Evolutionary conservation across 2,329 filamentous ascomycete genomes (phyloP).

Genomic region (Pseudogymnoascus sp.): DNA sequence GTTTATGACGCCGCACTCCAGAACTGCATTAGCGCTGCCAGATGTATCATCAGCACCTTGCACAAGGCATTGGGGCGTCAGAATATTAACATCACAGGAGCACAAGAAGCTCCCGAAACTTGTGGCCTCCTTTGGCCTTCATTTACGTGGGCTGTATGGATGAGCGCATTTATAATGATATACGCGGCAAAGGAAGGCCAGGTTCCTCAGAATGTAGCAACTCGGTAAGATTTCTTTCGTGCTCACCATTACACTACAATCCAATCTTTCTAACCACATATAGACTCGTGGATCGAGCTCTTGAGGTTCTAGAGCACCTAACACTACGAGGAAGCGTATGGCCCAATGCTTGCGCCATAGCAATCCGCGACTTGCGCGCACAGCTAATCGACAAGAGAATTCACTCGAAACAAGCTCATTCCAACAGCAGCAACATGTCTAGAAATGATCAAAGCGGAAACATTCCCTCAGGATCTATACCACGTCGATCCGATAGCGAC

Average conservation of each 20-base stretch:
- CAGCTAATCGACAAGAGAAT: neutral
- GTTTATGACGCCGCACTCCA: slow-evolving; percentile 38
- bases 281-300: slow-evolving; percentile 19
- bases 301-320: slow-evolving; percentile 29
- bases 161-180: slow-evolving; percentile 39
- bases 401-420: neutral
- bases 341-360: slow-evolving; percentile 34
- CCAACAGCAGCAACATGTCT: neutral
- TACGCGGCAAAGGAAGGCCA: slow-evolving; percentile 38
- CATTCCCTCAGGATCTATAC: neutral
- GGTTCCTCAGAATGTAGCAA: slow-evolving; percentile 26
- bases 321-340: slow-evolving; percentile 30
- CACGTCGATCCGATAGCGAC: neutral
- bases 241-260: neutral
- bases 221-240: slow-evolving; percentile 25
- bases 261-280: slow-evolving; percentile 14
- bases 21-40: slow-evolving; percentile 39
- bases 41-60: slow-evolving; percentile 34
- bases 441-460: neutral
- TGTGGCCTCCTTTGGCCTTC: slow-evolving; percentile 37
- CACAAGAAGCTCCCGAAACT: slow-evolving; percentile 15
- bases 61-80: slow-evolving; percentile 18
- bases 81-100: neutral
- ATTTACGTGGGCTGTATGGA: slow-evolving; percentile 42
- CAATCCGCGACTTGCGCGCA: slow-evolving; percentile 29